Evolutionary conservation across 495 filamentous ascomycete genomes (phyloP), one percentile per base, ranked within the genome.

Genomic region (Glutinoglossum americanum): DNA sequence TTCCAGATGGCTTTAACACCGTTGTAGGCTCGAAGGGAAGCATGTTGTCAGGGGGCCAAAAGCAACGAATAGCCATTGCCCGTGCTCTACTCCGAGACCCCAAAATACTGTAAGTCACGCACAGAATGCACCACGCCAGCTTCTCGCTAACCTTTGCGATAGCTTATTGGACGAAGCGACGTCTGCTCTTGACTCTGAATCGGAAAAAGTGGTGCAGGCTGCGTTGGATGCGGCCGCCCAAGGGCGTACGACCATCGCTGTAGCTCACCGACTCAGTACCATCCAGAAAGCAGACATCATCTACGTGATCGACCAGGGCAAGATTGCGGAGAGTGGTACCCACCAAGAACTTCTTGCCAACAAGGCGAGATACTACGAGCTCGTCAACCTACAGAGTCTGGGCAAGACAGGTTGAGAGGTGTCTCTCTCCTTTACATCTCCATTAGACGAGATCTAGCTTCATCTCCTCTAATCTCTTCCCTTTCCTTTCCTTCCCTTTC

Each of bases 281-380:
- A 86, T 89, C 56, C 84, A 89, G 67, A 84, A 86, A 58, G 86
- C 86, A 13, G 86, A 89, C 65, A 66, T 85, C 53, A 92, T 90
- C 61, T 89, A 87, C 57, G 86, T 92, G 45, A 82, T 92, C 64
- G 84, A 89, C 62, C 77, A 80, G 59, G 86, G 86, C 33, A 73
- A 71, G 57, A 76, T 92, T 48, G 78, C 85, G 0, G 86, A 92
- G 68, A 70, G 75, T 51, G 86, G 86, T 30, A 85, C 76, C 5
- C 86, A 92, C 67, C 63, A 69, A 11, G 81, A 83, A 60, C 64
- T 92, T 62, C 70, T 89, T 69, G 69, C 67, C 19, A 76, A 74
- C 62, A 76, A 76, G 64, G 84, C 84, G 9, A 75, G 82, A 39
- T 92, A 92, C 65, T 81, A 70, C 49, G 85, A 90, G 66, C 68